Percentiles rank a stretch among this genome's conserved stretches.
Evolutionary conservation across 345 rosid species (phyloP).

Genomic region (Noccaea bulbosa): DNA sequence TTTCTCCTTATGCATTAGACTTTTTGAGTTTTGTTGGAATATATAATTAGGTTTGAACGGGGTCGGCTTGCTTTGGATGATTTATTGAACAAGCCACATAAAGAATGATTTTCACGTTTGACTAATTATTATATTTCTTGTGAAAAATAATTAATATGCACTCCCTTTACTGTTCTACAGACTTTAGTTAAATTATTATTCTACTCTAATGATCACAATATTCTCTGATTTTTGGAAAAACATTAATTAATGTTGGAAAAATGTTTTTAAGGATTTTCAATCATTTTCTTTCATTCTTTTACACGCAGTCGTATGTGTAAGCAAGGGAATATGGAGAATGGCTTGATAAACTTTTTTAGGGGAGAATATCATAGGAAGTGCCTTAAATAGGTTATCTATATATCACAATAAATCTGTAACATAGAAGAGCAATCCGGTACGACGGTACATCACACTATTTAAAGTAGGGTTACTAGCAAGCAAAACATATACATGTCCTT

Average conservation of each 20-base stretch:
- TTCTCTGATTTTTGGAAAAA: neutral
- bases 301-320: neutral
- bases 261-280: no score
- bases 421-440: slow-evolving; percentile 21
- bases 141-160: slow-evolving; percentile 6
- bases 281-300: no score
- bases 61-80: slow-evolving; percentile 35
- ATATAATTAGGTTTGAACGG: slow-evolving; percentile 39
- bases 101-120: slow-evolving; percentile 40
- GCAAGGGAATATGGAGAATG: neutral
- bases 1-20: slow-evolving; percentile 32
- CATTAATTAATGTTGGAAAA: neutral
- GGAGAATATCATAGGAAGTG: slow-evolving; percentile 8
- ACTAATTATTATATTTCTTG: slow-evolving; percentile 39
- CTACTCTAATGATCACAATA: neutral
- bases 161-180: neutral
- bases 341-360: neutral
- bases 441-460: neutral
- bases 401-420: neutral
- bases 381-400: neutral
- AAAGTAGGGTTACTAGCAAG: slow-evolving; percentile 21
- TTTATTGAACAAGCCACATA: slow-evolving; percentile 36
- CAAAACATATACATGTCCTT: slow-evolving; percentile 1
- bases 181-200: neutral
- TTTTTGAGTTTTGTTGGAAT: slow-evolving; percentile 31